Percentiles rank a stretch among this genome's conserved stretches.
phyloP scores from a whole-genome alignment of 345 rosid species.

The Ricinus communis region DNA sequence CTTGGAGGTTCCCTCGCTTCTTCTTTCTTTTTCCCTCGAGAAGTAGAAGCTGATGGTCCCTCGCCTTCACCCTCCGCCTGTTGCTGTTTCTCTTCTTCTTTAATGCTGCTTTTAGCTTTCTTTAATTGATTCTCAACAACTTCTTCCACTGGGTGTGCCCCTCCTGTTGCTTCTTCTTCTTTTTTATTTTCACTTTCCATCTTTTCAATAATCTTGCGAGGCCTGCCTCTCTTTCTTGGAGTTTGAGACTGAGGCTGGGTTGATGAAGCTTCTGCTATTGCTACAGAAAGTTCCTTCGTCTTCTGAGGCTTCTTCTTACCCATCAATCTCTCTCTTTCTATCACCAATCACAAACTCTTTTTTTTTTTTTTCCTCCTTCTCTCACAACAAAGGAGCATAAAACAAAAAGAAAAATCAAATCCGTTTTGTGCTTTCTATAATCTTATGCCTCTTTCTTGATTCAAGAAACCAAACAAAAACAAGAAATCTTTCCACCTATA shows the following conservation, averaged over 20 bases:
- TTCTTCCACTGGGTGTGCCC: background rate
- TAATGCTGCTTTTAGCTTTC: constrained; percentile 34
- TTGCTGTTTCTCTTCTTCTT: constrained; percentile 16
- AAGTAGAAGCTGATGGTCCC: constrained; percentile 19
- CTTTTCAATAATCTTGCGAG: constrained; percentile 56
- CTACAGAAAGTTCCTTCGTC: constrained; percentile 67
- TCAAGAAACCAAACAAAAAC: constrained; percentile 3
- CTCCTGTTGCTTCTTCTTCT: constrained; percentile 22
- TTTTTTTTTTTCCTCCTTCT: too few species aligned
- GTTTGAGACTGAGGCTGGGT: constrained; percentile 28
- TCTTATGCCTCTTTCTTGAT: background rate
- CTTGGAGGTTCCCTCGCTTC: constrained; percentile 30
- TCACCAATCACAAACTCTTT: background rate
- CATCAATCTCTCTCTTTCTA: constrained; percentile 35
- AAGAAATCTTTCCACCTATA: background rate
- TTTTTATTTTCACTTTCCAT: constrained; percentile 32
- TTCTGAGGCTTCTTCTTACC: constrained; percentile 79
- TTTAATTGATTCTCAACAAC: constrained; percentile 21
- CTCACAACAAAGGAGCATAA: too few species aligned
- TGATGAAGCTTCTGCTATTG: constrained; percentile 59
- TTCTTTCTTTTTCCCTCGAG: constrained; percentile 22
- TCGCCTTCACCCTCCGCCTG: background rate
- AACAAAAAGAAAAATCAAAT: background rate
- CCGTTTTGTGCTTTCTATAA: background rate
- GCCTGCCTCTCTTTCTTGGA: constrained; percentile 79